Percentiles rank a stretch among this genome's conserved stretches.
These are phyloP conservation scores for Clavariopsis aquatica DNA, from an alignment of 495 filamentous ascomycete species.

Conservation along the genomic window DNA sequence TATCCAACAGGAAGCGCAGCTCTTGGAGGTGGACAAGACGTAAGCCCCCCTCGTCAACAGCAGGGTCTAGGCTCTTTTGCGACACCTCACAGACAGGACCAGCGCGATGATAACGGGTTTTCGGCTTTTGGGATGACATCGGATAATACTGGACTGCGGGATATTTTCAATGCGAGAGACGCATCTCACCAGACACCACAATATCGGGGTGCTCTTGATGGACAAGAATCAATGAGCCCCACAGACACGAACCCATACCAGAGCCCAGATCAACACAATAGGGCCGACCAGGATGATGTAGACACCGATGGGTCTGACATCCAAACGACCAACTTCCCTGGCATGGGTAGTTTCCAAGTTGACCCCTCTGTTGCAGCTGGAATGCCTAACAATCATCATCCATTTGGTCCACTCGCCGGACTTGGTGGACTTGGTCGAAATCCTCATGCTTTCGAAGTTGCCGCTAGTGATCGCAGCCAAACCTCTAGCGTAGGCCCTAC, in stretches of 20 bases:
- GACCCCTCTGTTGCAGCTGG: conserved; percentile 43
- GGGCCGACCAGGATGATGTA: conserved; percentile 66
- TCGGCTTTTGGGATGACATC: conserved; percentile 77
- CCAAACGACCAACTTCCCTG: conserved; percentile 58
- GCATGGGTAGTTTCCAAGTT: conserved; percentile 56
- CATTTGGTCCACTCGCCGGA: conserved; percentile 46
- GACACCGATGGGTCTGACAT: conserved; percentile 62
- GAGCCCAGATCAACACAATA: conserved; percentile 80
- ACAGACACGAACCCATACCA: conserved; percentile 98
- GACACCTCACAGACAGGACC: conserved; percentile 60
- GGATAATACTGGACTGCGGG: conserved; percentile 67
- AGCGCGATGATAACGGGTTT: conserved; percentile 54
- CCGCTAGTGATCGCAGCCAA: conserved; percentile 76
- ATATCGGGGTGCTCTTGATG: conserved; percentile 49
- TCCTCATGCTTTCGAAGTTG: conserved; percentile 58
- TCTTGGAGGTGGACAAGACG: conserved; percentile 74
- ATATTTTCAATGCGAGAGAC: conserved; percentile 61
- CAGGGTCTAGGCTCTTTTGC: conserved; percentile 50
- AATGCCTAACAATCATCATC: conserved; percentile 11
- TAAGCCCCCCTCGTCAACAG: conserved; percentile 58
- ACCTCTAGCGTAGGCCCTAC: conserved; percentile 77
- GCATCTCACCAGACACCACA: conserved; percentile 59
- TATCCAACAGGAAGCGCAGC: conserved; percentile 72
- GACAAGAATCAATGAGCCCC: conserved; percentile 74
- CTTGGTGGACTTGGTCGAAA: conserved; percentile 41